These are phyloP conservation scores for Fagopyrum tataricum DNA, from an alignment of 148 eudicot species.

Conservation along the genomic window DNA sequence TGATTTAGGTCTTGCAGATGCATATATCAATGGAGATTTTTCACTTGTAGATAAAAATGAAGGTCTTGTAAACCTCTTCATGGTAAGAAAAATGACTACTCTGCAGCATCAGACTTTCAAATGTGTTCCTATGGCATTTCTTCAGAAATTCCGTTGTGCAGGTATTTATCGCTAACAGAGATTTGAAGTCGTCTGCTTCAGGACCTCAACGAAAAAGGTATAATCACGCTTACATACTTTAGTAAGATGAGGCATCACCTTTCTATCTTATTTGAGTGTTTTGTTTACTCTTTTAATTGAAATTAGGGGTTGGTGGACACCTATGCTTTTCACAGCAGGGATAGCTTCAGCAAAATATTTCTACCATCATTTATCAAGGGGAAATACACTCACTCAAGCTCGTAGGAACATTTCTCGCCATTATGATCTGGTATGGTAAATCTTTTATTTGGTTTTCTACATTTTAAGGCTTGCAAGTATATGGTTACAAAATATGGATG, in stretches of 20 bases:
- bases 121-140: not conserved
- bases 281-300: not conserved
- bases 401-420: constrained; percentile 92
- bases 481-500: not conserved
- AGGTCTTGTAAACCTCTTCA: constrained; percentile 78
- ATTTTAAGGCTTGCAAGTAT: not conserved
- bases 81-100: constrained; percentile 36
- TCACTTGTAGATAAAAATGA: constrained; percentile 71
- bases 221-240: not conserved
- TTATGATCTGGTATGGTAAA: constrained; percentile 69
- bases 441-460: not conserved
- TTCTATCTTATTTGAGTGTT: not conserved
- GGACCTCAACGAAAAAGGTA: constrained; percentile 42
- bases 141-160: constrained; percentile 23
- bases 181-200: constrained; percentile 37
- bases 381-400: constrained; percentile 79
- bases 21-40: constrained; percentile 87
- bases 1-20: constrained; percentile 98
- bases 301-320: constrained; percentile 99
- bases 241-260: not conserved
- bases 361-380: constrained; percentile 62
- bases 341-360: constrained; percentile 87
- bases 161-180: constrained; percentile 68
- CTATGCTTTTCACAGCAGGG: constrained; percentile 72
- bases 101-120: not conserved